phyloP scores from a whole-genome alignment of 139 green algal species.

The Choricystis sp. region DNA sequence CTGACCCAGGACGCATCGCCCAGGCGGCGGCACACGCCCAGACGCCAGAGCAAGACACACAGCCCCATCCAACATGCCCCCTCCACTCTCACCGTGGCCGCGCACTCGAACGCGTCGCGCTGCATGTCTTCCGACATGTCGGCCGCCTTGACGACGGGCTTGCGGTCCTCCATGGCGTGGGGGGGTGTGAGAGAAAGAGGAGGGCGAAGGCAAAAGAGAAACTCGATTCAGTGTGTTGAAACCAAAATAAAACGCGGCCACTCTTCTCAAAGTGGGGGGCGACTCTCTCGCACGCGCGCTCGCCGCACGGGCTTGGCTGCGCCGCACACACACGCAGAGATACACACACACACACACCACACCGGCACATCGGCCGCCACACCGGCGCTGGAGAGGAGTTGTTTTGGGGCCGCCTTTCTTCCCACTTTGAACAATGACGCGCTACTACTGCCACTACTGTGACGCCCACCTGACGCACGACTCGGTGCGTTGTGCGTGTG shows the following conservation, averaged over 20 bases:
- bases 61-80: too few species aligned
- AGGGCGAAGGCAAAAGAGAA: neutral
- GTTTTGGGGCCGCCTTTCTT: neutral
- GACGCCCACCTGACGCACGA: constrained; percentile 88
- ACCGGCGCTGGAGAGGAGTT: too few species aligned
- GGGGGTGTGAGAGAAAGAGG: neutral
- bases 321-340: too few species aligned
- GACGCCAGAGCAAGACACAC: too few species aligned
- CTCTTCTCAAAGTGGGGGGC: too few species aligned
- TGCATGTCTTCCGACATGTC: constrained; percentile 97
- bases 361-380: too few species aligned
- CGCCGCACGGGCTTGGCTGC: too few species aligned
- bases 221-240: too few species aligned
- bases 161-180: constrained; percentile 36
- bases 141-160: constrained; percentile 82
- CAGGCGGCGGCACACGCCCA: neutral
- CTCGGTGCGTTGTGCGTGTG: constrained; percentile 32
- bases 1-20: neutral
- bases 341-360: too few species aligned
- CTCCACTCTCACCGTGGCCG: constrained; percentile 54
- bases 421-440: neutral
- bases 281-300: too few species aligned
- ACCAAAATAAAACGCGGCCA: too few species aligned
- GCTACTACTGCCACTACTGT: constrained; percentile 17
- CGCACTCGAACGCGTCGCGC: constrained; percentile 74